These are phyloP conservation scores for Infundibulicybe gibba DNA, from an alignment of 768 basidiomycete genomes.

Conservation along the genomic window DNA sequence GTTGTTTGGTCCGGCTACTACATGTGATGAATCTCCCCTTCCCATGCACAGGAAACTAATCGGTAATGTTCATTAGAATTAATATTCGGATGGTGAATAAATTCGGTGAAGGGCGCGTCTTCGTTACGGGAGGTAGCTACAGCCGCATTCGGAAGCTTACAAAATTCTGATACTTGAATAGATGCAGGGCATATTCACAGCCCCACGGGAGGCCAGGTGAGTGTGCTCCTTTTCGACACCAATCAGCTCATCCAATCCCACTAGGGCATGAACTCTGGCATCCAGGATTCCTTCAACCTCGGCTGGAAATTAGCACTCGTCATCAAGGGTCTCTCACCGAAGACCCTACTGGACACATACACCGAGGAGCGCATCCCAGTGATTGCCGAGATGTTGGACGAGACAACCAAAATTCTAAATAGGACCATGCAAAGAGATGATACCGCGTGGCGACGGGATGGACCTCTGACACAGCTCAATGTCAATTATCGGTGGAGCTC, in stretches of 20 bases:
- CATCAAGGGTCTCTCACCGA: slow-evolving; percentile 28
- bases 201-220: slow-evolving; percentile 37
- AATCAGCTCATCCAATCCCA: not conserved
- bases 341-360: slow-evolving; percentile 35
- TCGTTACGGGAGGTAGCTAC: slow-evolving; percentile 41
- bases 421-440: slow-evolving; percentile 13
- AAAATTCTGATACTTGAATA: slow-evolving; percentile 16
- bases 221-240: too few relatives aligned
- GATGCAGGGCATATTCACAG: slow-evolving; percentile 48
- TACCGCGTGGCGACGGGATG: slow-evolving; percentile 6
- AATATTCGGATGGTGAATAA: slow-evolving; percentile 46
- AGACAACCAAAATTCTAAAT: slow-evolving; percentile 24
- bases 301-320: slow-evolving; percentile 44
- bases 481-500: slow-evolving; percentile 43
- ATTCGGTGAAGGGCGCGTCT: slow-evolving; percentile 39
- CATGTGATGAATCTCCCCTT: too few relatives aligned
- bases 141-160: not conserved
- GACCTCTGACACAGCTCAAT: slow-evolving; percentile 30
- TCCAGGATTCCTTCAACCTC: slow-evolving; percentile 33
- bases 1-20: too few relatives aligned
- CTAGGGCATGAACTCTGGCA: slow-evolving; percentile 13
- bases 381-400: slow-evolving; percentile 39
- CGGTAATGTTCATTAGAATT: slow-evolving; percentile 22
- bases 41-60: too few relatives aligned
- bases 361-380: slow-evolving; percentile 41